These are phyloP conservation scores for Fusarium sulawesiense DNA, from an alignment of 2,329 filamentous ascomycete genomes.

Conservation along the genomic window DNA sequence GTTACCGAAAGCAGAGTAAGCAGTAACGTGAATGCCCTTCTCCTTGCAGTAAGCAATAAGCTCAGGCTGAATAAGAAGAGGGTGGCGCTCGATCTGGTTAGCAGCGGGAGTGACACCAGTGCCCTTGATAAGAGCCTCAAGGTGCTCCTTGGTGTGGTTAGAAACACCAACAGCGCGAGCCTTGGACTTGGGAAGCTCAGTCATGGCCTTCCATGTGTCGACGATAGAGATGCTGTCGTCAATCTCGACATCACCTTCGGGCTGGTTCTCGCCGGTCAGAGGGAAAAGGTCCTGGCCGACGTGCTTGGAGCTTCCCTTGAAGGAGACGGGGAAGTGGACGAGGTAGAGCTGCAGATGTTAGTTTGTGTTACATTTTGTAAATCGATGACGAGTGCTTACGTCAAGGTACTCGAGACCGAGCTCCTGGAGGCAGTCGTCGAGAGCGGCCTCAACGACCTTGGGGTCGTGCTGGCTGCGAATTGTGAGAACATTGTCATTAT, in stretches of 20 bases:
- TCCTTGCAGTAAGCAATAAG: conserved; percentile 67
- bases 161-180: conserved; percentile 79
- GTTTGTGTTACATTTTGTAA: neutral
- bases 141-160: conserved; percentile 74
- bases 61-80: conserved; percentile 73
- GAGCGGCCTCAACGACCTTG: conserved; percentile 65
- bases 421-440: conserved; percentile 73
- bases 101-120: conserved; percentile 71
- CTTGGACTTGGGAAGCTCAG: conserved; percentile 50
- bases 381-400: conserved; percentile 20
- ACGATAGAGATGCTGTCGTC: conserved; percentile 20
- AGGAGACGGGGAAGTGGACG: conserved; percentile 71
- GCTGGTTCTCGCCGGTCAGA: conserved; percentile 65
- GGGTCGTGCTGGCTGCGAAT: conserved; percentile 49
- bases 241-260: conserved; percentile 63
- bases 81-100: conserved; percentile 86
- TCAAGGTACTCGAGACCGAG: conserved; percentile 78
- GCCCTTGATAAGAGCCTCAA: conserved; percentile 66
- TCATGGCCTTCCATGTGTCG: conserved; percentile 23
- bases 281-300: conserved; percentile 64
- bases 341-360: conserved; percentile 63
- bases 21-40: conserved; percentile 66
- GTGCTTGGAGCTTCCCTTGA: conserved; percentile 7
- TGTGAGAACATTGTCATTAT: neutral
- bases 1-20: conserved; percentile 64